phyloP scores from a whole-genome alignment of 768 basidiomycete genomes.

The Termitomyces sp. region DNA sequence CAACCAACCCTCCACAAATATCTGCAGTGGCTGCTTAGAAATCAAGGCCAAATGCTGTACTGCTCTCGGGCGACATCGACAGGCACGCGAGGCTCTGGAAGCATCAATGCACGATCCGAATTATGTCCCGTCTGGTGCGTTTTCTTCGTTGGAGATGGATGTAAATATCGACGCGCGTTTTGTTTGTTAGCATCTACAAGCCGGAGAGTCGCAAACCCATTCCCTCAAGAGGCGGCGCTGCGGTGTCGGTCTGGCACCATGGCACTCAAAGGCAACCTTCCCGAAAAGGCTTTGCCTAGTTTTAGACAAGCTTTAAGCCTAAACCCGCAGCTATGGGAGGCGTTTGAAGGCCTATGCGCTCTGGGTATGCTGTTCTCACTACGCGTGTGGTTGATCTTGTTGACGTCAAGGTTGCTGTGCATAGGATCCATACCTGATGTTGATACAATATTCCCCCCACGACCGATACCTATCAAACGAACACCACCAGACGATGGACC shows the following conservation, averaged over 20 bases:
- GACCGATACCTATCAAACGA: conserved; percentile 51
- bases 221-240: conserved; percentile 69
- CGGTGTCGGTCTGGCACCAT: conserved; percentile 74
- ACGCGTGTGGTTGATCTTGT: conserved; percentile 6
- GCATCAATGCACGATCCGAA: conserved; percentile 48
- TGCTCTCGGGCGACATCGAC: conserved; percentile 65
- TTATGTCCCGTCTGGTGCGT: conserved; percentile 57
- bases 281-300: conserved; percentile 63
- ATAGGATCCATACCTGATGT: conserved; percentile 67
- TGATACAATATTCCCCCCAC: conserved; percentile 67
- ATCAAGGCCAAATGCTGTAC: conserved; percentile 76
- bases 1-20: conserved; percentile 51
- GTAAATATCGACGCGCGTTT: conserved; percentile 9
- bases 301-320: conserved; percentile 67
- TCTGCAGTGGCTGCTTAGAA: conserved; percentile 73
- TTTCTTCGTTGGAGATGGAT: conserved; percentile 1
- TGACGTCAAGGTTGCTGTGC: neutral
- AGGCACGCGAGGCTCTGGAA: conserved; percentile 71
- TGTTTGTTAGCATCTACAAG: conserved; percentile 45
- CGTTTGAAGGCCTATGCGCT: conserved; percentile 81
- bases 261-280: conserved; percentile 76
- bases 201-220: conserved; percentile 46
- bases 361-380: conserved; percentile 50
- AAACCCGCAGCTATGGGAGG: conserved; percentile 88
- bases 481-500: conserved; percentile 46